Evolutionary conservation across 805 yeast species (phyloP), one percentile per base, ranked within the genome.

Genomic region (Metschnikowia cerradonensis): DNA sequence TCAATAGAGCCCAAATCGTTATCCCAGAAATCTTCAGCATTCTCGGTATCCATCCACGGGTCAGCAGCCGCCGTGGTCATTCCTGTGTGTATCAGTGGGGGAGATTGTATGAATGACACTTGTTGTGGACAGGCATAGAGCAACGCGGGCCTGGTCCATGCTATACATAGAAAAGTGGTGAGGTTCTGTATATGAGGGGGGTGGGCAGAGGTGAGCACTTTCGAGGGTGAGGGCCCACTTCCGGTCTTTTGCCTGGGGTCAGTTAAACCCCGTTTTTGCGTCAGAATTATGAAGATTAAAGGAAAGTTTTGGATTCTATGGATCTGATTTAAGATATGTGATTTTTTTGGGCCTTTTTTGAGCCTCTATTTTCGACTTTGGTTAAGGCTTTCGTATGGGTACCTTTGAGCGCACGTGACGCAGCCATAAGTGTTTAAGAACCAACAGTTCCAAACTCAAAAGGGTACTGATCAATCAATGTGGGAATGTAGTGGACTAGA

Each of bases 21-120:
- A 35, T 47, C 53, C 55, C 55, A 50, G 44, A 52, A 50, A 34
- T 52, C 55, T 34, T 50, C 55, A 13, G 55, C 55, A 40, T 50
- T 53, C 19, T 49, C 51, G 19, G 51, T 47, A 7, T 44, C 47
- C 22, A 23, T 26, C 47, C 47, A 44, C 41, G 35, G 40, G 17
- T 44, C 47, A 13, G 41, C 34, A 19, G 47, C 40, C 22, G 39
- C 47, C 41, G 47, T n/a, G 22, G 32, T 34, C 45, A 42, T 42
- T 32, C 26, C 6, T 32, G 38, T 42, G 45, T 19, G 33, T 33
- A 20, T 7, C 10, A 6, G 30, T 23, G 38, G 37, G 14, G 45
- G n/a, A 40, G 11, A 39, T 19, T 14, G 8, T 17, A 6, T 19
- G 37, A 20, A 19, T 13, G 45, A 6, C 34, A 15, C 38, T 33